Evolutionary conservation across 176 grass and related monocot species (phyloP).

Genomic region (Juncus effusus): DNA sequence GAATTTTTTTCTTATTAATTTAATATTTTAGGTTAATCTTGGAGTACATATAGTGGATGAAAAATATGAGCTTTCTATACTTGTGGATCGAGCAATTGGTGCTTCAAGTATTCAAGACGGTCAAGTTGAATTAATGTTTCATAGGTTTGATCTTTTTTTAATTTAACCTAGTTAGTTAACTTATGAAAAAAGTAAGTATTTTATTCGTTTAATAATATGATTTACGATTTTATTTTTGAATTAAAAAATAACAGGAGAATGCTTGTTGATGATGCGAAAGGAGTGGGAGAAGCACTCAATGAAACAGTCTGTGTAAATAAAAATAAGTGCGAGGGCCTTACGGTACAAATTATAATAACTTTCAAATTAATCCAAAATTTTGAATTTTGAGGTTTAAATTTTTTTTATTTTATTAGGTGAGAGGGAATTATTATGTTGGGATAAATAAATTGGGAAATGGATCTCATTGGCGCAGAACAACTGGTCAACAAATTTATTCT

Average conservation of each 20-base stretch:
- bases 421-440: constrained; percentile 70
- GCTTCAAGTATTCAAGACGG: constrained; percentile 88
- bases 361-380: not conserved
- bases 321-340: constrained; percentile 49
- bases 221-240: not conserved
- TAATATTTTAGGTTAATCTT: constrained; percentile 59
- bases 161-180: not conserved
- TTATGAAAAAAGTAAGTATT: not conserved
- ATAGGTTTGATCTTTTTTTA: constrained; percentile 44
- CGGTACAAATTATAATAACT: constrained; percentile 41
- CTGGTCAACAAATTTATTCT: constrained; percentile 80
- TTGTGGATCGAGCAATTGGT: constrained; percentile 85
- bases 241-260: constrained; percentile 49
- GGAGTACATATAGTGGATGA: constrained; percentile 65
- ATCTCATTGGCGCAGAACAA: constrained; percentile 67
- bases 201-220: no score
- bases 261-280: constrained; percentile 53
- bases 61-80: constrained; percentile 70
- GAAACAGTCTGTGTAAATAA: constrained; percentile 62
- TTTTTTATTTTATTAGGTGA: constrained; percentile 34
- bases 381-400: not conserved
- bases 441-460: constrained; percentile 63
- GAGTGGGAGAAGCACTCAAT: constrained; percentile 60
- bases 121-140: constrained; percentile 88
- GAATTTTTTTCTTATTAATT: constrained; percentile 22